Evolutionary conservation across 345 rosid species (phyloP).

Genomic region (Lagerstroemia speciosa): DNA sequence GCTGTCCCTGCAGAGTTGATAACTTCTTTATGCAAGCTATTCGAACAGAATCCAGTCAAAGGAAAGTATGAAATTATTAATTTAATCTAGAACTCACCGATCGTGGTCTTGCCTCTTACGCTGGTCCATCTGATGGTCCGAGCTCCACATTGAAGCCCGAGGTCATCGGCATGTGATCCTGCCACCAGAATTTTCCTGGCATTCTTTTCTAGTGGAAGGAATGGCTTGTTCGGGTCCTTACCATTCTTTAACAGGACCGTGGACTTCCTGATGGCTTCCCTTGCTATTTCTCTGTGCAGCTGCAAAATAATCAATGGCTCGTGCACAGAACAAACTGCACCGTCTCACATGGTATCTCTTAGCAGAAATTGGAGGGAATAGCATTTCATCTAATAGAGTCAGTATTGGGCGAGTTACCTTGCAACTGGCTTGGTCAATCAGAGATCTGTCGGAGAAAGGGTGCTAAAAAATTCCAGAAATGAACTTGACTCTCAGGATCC

Average conservation of each 20-base stretch:
- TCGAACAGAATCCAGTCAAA: slow-evolving; percentile 15
- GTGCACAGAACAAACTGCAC: neutral
- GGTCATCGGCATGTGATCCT: slow-evolving; percentile 65
- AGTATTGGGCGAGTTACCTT: neutral
- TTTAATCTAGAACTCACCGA: neutral
- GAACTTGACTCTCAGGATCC: slow-evolving; percentile 75
- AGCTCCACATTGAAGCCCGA: slow-evolving; percentile 83
- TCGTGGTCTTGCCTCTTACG: slow-evolving; percentile 28
- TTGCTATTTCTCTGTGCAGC: slow-evolving; percentile 71
- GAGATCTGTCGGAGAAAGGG: slow-evolving; percentile 14
- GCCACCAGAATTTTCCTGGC: slow-evolving; percentile 54
- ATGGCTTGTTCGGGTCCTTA: slow-evolving; percentile 22
- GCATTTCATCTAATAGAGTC: too few species aligned
- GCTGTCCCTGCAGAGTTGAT: slow-evolving; percentile 23
- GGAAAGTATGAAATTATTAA: neutral
- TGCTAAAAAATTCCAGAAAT: slow-evolving; percentile 25
- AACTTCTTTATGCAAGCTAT: neutral
- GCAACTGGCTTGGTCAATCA: neutral
- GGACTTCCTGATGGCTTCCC: slow-evolving; percentile 81
- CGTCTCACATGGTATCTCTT: too few species aligned
- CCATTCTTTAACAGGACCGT: slow-evolving; percentile 69
- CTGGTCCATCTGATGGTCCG: slow-evolving; percentile 90
- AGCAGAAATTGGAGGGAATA: too few species aligned
- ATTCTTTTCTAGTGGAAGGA: slow-evolving; percentile 66
- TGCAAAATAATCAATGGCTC: too few species aligned